A percentile compares a stretch with the other conserved stretches of the same genome.
Conservation (phyloP, 179 eudicot species). For the Amaranthus tricolor region DNA sequence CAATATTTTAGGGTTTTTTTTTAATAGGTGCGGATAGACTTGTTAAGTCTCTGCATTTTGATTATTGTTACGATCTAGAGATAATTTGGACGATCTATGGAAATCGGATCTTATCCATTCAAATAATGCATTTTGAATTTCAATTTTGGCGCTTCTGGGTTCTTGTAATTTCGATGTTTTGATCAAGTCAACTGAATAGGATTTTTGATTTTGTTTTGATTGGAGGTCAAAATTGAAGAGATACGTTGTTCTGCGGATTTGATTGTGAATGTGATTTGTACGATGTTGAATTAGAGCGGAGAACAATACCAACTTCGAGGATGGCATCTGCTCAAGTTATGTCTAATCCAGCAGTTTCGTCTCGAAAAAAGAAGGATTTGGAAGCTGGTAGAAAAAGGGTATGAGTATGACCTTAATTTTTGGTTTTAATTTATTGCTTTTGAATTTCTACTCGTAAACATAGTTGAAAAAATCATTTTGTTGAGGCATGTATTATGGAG, state of each 20-base stretch:
- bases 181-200: neutral
- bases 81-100: constrained; percentile 2
- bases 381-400: constrained; percentile 82
- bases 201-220: neutral
- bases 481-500: too few species aligned
- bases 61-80: constrained; percentile 3
- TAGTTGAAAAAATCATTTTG: neutral
- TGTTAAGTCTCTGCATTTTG: constrained; percentile 2
- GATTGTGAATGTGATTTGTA: neutral
- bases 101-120: neutral
- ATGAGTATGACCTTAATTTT: constrained; percentile 19
- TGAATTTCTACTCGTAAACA: neutral
- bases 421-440: neutral
- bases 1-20: neutral
- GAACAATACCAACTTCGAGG: neutral
- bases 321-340: constrained; percentile 72
- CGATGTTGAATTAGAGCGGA: constrained; percentile 8
- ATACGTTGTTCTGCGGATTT: neutral
- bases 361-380: constrained; percentile 65
- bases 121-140: neutral
- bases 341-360: constrained; percentile 32
- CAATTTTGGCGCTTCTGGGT: neutral
- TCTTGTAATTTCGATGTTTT: neutral
- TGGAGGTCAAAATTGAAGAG: neutral
- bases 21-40: neutral